Base-by-base conservation (phyloP, 2,329 filamentous ascomycete genomes). In the Diaporthe vexans region DNA sequence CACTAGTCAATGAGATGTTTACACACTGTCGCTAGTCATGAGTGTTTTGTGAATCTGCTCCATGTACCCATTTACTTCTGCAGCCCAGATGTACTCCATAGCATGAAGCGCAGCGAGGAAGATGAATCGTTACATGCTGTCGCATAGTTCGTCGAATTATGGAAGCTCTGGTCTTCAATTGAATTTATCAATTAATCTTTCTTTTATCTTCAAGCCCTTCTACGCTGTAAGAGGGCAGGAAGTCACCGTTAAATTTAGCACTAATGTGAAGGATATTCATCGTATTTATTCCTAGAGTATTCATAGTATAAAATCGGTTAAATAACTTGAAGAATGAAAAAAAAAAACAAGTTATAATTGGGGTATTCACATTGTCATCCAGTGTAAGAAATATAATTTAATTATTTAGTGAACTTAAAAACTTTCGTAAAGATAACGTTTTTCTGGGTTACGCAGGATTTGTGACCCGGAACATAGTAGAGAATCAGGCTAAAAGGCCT, bases 21-120 rank as follows among this genome's bases (percentile, higher is more conserved):
- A 61, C 3, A 61, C 35, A 59, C 57, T 43, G n/a, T 59, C 57
- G 58, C 58, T 61, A 61, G 37, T 61, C 58, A 61, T 61, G 58
- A 19, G 13, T 26, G 11, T 26, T 26, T 17, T 6, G 35, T 21
- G 57, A 40, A 19, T 40, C n/a, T 43, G 57, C 57, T 26, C 35
- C 26, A 15, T 59, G n/a, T 59, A 59, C 57, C 35, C 13, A 43
- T 26, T 35, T n/a, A 43, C 35, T 43, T 59, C 35, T 24, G 15
- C 56, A 17, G 54, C 35, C 29, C 29, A 33, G 13, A 10, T n/a
- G 54, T 57, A 57, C 29, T 15, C 56, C 33, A 19, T 37, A 58
- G 56, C 19, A 58, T 58, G 56, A 37, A 29, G 21, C 33, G 15
- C 33, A 37, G 33, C 37, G 8, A 15, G 33, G 19, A 37, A 15